Evolutionary conservation across 768 basidiomycete genomes (phyloP), one percentile per base, ranked within the genome.

Genomic region (Boletus reticulatus): DNA sequence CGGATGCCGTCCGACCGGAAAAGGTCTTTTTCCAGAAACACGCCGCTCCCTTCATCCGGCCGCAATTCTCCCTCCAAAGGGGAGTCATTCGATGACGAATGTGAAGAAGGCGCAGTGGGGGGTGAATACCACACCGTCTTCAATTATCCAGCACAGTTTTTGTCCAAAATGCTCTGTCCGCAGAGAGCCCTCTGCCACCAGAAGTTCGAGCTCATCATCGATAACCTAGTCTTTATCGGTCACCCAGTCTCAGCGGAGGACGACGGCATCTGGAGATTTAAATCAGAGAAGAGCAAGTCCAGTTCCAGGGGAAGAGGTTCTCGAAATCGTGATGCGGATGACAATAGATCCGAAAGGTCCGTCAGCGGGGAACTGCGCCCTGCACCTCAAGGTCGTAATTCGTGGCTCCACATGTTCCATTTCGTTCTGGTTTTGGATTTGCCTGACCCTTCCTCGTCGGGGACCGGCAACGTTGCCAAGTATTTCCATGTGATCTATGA

Each of bases 181-280:
- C 80, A 85, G 43, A 73, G 77, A 31, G 79, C 85, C 14, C 84
- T 94, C 70, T 97, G 94, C 64, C 93, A 99, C 71, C 91, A 93
- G 70, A 92, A 92, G 65, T 98, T 97, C 67, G 94, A 96, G 68
- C 81, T 99, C 31, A 73, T 92, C 39, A 88, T 97, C 24, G 94
- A 98, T 67, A 88, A 94, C 63, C 78, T 98, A 24, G 91, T 85
- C 6, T 98, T 98, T 69, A 80, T 98, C 43, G 97, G 97, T 0
- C 95, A 98, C 69, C 97, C 96, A 2, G 94, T 98, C 3, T 90
- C 88, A 66, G 83, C 82, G 12, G 88, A 90, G 50, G 64, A 76
- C 29, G 85, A 88, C 61, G 90, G 88, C 1, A 76, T 67, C 14
- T 94, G 94, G 93, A 76, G 77, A 39, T 91, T 91, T 69, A 84